Conservation (phyloP, 2,329 filamentous ascomycete genomes). For the Cercospora janseana region DNA sequence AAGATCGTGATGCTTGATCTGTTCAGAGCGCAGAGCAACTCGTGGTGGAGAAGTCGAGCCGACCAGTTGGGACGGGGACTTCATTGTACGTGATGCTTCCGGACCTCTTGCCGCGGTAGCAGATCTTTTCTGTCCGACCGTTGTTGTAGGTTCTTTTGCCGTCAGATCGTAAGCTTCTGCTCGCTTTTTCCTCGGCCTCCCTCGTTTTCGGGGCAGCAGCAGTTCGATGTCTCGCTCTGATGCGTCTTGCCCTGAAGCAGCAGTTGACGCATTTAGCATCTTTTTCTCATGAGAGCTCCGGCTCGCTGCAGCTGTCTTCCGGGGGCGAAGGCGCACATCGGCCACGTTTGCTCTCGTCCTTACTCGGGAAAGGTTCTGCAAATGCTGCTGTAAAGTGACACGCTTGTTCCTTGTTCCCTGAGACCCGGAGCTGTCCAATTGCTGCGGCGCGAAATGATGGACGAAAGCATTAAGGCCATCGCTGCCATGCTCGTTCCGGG, state of each 20-base stretch:
- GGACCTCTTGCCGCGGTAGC: not conserved
- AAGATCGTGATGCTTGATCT: constrained; percentile 59
- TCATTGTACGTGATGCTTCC: not conserved
- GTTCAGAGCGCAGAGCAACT: constrained; percentile 1
- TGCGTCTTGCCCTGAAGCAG: no score
- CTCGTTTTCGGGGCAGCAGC: not conserved
- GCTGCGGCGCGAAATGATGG: constrained; percentile 1
- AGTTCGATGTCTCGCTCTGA: not conserved
- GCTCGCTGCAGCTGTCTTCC: no score
- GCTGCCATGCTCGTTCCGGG: not conserved
- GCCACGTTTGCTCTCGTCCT: not conserved
- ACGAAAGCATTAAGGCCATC: constrained; percentile 7
- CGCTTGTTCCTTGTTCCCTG: not conserved
- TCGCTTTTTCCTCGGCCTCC: not conserved
- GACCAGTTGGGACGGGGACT: not conserved
- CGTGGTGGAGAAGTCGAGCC: not conserved
- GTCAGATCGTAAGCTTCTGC: no score
- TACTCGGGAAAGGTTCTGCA: not conserved
- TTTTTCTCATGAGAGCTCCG: no score
- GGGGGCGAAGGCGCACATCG: no score
- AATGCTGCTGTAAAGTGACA: constrained; percentile 1
- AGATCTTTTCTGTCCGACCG: not conserved
- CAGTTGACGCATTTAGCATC: no score
- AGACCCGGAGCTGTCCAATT: not conserved
- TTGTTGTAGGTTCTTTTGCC: no score